Evolutionary conservation across 495 filamentous ascomycete species (phyloP).

Genomic region (Annulohypoxylon stygium): DNA sequence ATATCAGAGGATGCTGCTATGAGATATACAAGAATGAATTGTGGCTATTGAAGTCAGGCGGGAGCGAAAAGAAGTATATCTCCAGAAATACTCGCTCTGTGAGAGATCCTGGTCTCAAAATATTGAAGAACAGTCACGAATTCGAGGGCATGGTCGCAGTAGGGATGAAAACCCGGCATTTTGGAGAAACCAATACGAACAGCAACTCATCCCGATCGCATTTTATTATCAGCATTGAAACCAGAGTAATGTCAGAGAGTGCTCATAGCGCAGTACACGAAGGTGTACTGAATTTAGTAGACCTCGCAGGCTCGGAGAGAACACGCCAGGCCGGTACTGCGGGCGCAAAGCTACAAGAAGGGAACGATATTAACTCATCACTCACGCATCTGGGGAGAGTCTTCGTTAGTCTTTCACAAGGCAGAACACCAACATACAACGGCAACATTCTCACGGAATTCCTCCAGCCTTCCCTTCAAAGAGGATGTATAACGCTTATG

Average conservation of each 20-base stretch:
- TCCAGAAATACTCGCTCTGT: neutral
- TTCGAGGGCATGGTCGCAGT: conserved; percentile 37
- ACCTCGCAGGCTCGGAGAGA: conserved; percentile 68
- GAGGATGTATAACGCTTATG: conserved; percentile 97
- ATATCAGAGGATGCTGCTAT: conserved; percentile 90
- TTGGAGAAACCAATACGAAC: conserved; percentile 73
- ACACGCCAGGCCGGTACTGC: conserved; percentile 82
- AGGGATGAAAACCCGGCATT: conserved; percentile 58
- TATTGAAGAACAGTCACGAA: conserved; percentile 10
- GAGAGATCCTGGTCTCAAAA: neutral
- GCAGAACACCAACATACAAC: conserved; percentile 85
- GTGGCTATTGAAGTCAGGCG: conserved; percentile 82
- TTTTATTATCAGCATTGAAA: conserved; percentile 60
- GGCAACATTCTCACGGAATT: conserved; percentile 96
- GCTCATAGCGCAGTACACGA: conserved; percentile 81
- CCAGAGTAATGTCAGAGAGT: conserved; percentile 36
- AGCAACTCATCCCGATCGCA: conserved; percentile 62
- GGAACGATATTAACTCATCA: conserved; percentile 60
- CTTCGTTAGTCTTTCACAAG: conserved; percentile 72
- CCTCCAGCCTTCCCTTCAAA: conserved; percentile 91
- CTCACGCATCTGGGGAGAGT: conserved; percentile 59
- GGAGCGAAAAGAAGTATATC: conserved; percentile 82
- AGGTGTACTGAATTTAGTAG: conserved; percentile 60
- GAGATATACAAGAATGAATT: conserved; percentile 97
- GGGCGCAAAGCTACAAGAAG: conserved; percentile 30